Base-by-base conservation (phyloP, 148 eudicot genomes). In the Mesembryanthemum crystallinum region DNA sequence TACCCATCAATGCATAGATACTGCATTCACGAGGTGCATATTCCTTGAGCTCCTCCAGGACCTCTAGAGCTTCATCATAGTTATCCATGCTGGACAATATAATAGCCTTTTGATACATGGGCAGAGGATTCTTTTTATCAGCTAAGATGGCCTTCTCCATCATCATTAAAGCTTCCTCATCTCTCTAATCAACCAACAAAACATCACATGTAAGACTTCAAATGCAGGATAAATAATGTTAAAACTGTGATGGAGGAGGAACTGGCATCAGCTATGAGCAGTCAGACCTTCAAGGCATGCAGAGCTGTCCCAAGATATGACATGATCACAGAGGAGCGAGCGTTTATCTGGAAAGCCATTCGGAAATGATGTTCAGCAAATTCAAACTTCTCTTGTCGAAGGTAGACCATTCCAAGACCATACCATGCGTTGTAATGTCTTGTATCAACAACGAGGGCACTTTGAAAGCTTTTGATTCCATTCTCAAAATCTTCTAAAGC, bases 371-470 rank as follows among this genome's bases (percentile, higher is more conserved):
- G 99, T 85, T 92, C 98, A 28, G 99, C 89, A 79, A 96, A 96
- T 75, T 91, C 92, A 78, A 88, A 87, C 86, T 96, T 96, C 83
- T 96, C 99, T 78, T 96, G 99, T 39, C 97, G 91, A 77, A 96
- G 97, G 72, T 91, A 96, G 71, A 92, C 85, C 94, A 96, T 92
- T 80, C 98, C 98, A 64, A 96, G 97, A 64, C 99, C 99, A 86
- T 96, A 92, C 99, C 99, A 96, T 45, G 99, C 94, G 84, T 96
- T 96, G 80, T 96, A 91, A 86, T 96, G 98, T 73, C 99, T 87
- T n/a, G 92, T 78, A 86, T 96, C 98, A 76, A 89, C 87, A 73
- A 82, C 81, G 78, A 92, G 93, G 64, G 99, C 97, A 85, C 67
- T 87, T 64, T 89, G 98, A 85, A 88, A 96, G 76, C 98, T 88